Evolutionary conservation across 441 rosid species (phyloP).

Genomic region (Eruca vesicaria): DNA sequence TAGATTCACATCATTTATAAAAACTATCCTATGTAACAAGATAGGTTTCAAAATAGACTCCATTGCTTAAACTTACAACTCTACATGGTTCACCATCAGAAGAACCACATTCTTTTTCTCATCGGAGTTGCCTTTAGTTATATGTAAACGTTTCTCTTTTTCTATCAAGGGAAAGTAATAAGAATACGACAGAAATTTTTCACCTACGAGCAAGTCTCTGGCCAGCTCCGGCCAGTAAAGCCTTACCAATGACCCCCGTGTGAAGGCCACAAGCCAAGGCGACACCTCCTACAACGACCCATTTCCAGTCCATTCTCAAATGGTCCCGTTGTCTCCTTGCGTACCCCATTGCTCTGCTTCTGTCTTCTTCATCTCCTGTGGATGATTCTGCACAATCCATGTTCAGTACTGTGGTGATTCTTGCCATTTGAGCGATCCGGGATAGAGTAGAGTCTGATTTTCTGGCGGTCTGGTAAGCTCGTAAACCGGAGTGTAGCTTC

Average conservation of each 20-base stretch:
- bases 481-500: slow-evolving; percentile 78
- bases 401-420: slow-evolving; percentile 65
- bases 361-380: slow-evolving; percentile 44
- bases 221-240: slow-evolving; percentile 79
- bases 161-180: slow-evolving; percentile 18
- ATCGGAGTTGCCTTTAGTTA: slow-evolving; percentile 10
- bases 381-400: slow-evolving; percentile 41
- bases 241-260: slow-evolving; percentile 71
- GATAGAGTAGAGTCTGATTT: slow-evolving; percentile 58
- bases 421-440: slow-evolving; percentile 73
- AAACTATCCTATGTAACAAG: slow-evolving; percentile 1
- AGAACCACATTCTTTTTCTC: slow-evolving; percentile 21
- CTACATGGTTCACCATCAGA: slow-evolving; percentile 26
- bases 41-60: slow-evolving; percentile 3
- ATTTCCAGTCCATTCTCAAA: slow-evolving; percentile 79
- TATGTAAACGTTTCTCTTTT: slow-evolving; percentile 17
- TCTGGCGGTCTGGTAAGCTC: slow-evolving; percentile 77
- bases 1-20: slow-evolving; percentile 1
- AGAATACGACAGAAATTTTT: slow-evolving; percentile 28
- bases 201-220: slow-evolving; percentile 78
- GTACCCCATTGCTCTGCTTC: slow-evolving; percentile 33
- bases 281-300: slow-evolving; percentile 85
- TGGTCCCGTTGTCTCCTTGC: slow-evolving; percentile 42
- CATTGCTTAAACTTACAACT: slow-evolving; percentile 15
- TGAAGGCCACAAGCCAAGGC: slow-evolving; percentile 79